Evolutionary conservation across 768 basidiomycete genomes (phyloP).

Genomic region (Epithele typhae): DNA sequence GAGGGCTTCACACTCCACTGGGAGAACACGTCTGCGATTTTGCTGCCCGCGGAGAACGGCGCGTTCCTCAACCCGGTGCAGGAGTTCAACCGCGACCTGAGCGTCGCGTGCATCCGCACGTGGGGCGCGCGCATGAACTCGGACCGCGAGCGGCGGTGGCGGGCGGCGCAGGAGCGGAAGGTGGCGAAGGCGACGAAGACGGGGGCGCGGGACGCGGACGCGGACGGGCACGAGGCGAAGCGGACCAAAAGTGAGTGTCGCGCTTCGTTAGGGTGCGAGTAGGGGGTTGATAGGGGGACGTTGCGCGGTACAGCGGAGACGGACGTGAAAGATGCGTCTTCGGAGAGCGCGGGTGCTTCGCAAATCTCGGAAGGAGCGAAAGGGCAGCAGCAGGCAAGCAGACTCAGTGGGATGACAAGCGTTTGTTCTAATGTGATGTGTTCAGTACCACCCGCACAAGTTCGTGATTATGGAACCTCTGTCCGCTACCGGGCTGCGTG

Average conservation of each 20-base stretch:
- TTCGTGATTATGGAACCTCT: slow-evolving; percentile 88
- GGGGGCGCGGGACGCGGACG: slow-evolving; percentile 2
- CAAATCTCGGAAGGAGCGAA: neutral
- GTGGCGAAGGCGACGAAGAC: slow-evolving; percentile 29
- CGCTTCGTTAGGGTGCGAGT: neutral
- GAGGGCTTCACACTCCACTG: slow-evolving; percentile 76
- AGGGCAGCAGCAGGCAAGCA: neutral
- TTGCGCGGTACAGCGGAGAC: slow-evolving; percentile 3
- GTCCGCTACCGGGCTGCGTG: slow-evolving; percentile 91
- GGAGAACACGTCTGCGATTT: slow-evolving; percentile 77
- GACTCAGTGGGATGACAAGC: neutral
- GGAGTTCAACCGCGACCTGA: slow-evolving; percentile 95
- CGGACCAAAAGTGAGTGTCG: slow-evolving; percentile 41
- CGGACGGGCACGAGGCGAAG: slow-evolving; percentile 32
- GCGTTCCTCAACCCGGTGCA: slow-evolving; percentile 97
- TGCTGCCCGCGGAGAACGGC: slow-evolving; percentile 69
- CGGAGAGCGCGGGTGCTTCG: no score
- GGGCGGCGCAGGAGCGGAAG: slow-evolving; percentile 45
- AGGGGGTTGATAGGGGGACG: slow-evolving; percentile 3
- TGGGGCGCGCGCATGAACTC: slow-evolving; percentile 77
- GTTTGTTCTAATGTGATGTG: neutral
- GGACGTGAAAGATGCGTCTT: no score
- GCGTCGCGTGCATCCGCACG: slow-evolving; percentile 82
- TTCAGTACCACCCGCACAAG: slow-evolving; percentile 57
- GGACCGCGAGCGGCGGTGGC: slow-evolving; percentile 61